These are phyloP conservation scores for Lasiosphaeriaceae sp. DNA, from an alignment of 495 filamentous ascomycete species.

Conservation along the genomic window DNA sequence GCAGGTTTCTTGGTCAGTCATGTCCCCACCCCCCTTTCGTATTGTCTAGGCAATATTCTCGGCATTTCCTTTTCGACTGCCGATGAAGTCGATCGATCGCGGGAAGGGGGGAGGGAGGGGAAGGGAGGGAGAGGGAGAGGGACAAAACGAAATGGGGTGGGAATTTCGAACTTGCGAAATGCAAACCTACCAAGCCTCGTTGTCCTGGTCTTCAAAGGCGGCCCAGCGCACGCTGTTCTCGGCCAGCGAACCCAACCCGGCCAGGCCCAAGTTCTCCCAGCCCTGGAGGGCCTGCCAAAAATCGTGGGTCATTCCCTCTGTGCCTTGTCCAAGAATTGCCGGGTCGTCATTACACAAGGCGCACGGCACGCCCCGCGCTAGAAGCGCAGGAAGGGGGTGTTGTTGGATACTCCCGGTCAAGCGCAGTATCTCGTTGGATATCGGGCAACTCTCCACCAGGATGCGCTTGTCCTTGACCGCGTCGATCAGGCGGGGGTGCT, in stretches of 20 bases:
- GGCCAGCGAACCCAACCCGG: slow-evolving; percentile 76
- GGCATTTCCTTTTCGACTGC: no score
- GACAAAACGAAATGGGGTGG: not conserved
- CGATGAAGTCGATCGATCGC: not conserved
- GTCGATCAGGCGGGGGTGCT: slow-evolving; percentile 84
- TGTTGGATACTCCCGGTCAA: slow-evolving; percentile 70
- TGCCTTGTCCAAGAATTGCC: slow-evolving; percentile 72
- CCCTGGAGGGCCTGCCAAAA: slow-evolving; percentile 90
- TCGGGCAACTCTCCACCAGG: slow-evolving; percentile 80
- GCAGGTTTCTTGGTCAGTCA: slow-evolving; percentile 1
- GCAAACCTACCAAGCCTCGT: slow-evolving; percentile 56
- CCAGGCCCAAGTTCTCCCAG: slow-evolving; percentile 79
- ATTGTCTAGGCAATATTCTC: not conserved
- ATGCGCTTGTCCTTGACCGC: slow-evolving; percentile 85
- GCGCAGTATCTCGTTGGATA: slow-evolving; percentile 69
- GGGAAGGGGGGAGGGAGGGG: not conserved
- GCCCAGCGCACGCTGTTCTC: slow-evolving; percentile 93
- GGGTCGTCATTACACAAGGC: slow-evolving; percentile 84
- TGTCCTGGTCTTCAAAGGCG: slow-evolving; percentile 72
- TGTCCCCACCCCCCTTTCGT: not conserved
- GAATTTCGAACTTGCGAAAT: slow-evolving; percentile 2
- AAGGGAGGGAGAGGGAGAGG: not conserved
- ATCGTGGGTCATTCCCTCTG: slow-evolving; percentile 75
- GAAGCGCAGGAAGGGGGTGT: slow-evolving; percentile 77
- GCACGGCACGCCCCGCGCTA: slow-evolving; percentile 77